These are phyloP conservation scores for Chrysopogon serrulatus DNA, from an alignment of 176 grass and related monocot species.

Conservation along the genomic window DNA sequence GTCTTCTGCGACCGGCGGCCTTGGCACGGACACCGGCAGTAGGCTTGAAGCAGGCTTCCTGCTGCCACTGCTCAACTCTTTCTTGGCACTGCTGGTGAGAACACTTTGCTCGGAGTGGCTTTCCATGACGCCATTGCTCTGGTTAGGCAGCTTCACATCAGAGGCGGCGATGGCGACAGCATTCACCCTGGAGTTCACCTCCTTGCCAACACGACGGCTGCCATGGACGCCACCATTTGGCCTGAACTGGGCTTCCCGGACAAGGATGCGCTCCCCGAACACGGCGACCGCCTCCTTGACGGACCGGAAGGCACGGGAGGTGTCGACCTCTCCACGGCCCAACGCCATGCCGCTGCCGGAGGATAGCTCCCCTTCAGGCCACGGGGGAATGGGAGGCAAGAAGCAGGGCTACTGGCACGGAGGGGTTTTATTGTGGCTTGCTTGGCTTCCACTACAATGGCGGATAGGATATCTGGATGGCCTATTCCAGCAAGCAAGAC, in stretches of 20 bases:
- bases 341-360: slow-evolving; percentile 7
- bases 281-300: slow-evolving; percentile 86
- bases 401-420: neutral
- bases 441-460: slow-evolving; percentile 85
- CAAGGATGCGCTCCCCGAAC: slow-evolving; percentile 68
- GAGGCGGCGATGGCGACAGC: neutral
- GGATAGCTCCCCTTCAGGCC: neutral
- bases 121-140: neutral
- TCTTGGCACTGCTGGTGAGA: slow-evolving; percentile 12
- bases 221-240: neutral
- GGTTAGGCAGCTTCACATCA: neutral
- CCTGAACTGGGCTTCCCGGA: slow-evolving; percentile 26
- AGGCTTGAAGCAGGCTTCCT: neutral
- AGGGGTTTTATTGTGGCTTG: slow-evolving; percentile 39
- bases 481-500: slow-evolving; percentile 35
- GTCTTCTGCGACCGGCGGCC: neutral
- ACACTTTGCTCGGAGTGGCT: slow-evolving; percentile 4
- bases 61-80: neutral
- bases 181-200: slow-evolving; percentile 3
- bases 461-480: slow-evolving; percentile 22
- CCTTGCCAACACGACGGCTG: neutral
- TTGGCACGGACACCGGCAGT: neutral
- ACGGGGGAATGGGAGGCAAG: slow-evolving; percentile 26
- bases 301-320: slow-evolving; percentile 56
- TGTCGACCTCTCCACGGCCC: slow-evolving; percentile 54